Conservation (phyloP, 805 yeast species). For the Ogataea pignaliae region DNA sequence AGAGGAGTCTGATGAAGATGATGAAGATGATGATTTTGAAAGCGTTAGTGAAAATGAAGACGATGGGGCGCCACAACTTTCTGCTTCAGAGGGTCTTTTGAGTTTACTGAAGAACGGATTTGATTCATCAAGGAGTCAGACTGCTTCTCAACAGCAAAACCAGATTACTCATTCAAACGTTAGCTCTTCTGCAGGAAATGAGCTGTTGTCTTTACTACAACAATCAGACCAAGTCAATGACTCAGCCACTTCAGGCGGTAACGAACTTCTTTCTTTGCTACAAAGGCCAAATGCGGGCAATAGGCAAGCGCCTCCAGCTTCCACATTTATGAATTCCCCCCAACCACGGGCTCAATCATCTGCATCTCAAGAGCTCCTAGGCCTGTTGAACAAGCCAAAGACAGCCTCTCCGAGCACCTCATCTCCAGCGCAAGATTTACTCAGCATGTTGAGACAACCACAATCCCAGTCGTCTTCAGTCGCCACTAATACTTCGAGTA, state of each 20-base stretch:
- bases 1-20: constrained; percentile 1
- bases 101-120: not conserved
- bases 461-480: not conserved
- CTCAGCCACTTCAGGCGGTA: not conserved
- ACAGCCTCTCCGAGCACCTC: not conserved
- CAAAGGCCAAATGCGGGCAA: not conserved
- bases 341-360: not conserved
- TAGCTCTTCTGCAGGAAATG: not conserved
- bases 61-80: not conserved
- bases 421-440: constrained; percentile 2
- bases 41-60: not conserved
- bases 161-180: not conserved
- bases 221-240: not conserved
- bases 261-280: not conserved
- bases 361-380: constrained; percentile 6
- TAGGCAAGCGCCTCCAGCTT: not conserved
- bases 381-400: constrained; percentile 5
- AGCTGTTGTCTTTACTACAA: not conserved
- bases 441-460: constrained; percentile 3
- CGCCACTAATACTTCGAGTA: not conserved
- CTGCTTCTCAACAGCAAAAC: not conserved
- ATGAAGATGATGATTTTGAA: not conserved
- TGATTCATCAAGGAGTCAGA: not conserved
- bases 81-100: not conserved
- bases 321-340: not conserved